phyloP scores from a whole-genome alignment of 768 basidiomycete species.

The Pleurotus pulmonarius region DNA sequence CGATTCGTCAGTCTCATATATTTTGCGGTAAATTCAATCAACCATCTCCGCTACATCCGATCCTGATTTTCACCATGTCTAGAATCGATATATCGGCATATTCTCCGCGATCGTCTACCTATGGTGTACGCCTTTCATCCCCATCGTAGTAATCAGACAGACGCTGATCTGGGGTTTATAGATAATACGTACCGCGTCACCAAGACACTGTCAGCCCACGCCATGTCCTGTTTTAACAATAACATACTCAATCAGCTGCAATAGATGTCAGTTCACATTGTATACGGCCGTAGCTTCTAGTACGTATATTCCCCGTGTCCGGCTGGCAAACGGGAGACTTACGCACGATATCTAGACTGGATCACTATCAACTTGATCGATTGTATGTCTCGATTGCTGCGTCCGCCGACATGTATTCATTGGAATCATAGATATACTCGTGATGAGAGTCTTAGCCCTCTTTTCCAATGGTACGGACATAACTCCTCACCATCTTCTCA shows the following conservation, averaged over 20 bases:
- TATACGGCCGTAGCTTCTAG: constrained; percentile 2
- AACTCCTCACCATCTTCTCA: too few relatives aligned
- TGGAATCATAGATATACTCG: neutral
- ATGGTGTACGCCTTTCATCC: neutral
- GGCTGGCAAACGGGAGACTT: too few relatives aligned
- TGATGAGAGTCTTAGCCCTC: constrained; percentile 3
- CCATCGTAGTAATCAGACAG: neutral
- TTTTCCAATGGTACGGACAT: neutral
- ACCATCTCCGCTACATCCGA: neutral
- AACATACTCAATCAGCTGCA: neutral
- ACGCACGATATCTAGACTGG: neutral
- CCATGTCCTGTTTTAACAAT: neutral
- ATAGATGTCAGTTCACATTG: constrained; percentile 1
- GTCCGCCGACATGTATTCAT: neutral
- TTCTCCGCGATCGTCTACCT: constrained; percentile 2
- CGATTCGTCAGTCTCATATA: constrained; percentile 5
- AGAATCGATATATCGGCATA: constrained; percentile 6
- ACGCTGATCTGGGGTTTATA: neutral
- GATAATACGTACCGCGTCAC: constrained; percentile 3
- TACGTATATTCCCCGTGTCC: neutral
- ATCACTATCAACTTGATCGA: constrained; percentile 7
- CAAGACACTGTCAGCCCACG: neutral
- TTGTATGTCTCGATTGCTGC: neutral
- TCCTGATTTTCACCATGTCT: neutral
- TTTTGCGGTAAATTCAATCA: neutral